These are phyloP conservation scores for Combretum micranthum DNA, from an alignment of 345 rosid species.

Conservation along the genomic window DNA sequence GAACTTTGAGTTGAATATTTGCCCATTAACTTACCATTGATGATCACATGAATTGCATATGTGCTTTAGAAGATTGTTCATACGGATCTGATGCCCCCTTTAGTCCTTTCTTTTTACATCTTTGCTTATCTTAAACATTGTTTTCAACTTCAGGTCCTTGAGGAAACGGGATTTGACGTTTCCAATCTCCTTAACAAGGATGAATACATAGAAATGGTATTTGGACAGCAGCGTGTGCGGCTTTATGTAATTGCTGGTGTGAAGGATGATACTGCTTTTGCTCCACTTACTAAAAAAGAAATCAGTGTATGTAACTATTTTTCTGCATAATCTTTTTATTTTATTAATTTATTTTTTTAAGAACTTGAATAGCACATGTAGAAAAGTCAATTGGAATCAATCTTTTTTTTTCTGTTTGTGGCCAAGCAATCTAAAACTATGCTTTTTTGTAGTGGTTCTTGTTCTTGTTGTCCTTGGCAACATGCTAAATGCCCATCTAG, in stretches of 20 bases:
- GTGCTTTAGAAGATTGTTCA: too few relatives aligned
- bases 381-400: too few relatives aligned
- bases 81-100: background rate
- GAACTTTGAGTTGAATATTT: too few relatives aligned
- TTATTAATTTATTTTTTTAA: too few relatives aligned
- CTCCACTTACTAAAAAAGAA: slow-evolving; percentile 96
- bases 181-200: slow-evolving; percentile 73
- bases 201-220: slow-evolving; percentile 70
- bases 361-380: too few relatives aligned
- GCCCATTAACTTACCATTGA: too few relatives aligned
- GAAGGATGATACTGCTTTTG: slow-evolving; percentile 82
- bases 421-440: background rate
- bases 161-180: slow-evolving; percentile 95
- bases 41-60: too few relatives aligned
- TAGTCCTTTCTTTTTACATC: background rate
- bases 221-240: slow-evolving; percentile 96
- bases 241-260: slow-evolving; percentile 90
- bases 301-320: slow-evolving; percentile 66
- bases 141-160: slow-evolving; percentile 56
- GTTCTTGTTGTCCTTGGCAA: background rate
- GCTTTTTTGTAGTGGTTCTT: background rate
- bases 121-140: background rate
- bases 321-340: background rate
- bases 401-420: too few relatives aligned
- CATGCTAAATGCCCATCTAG: too few relatives aligned